Base-by-base conservation (phyloP, 495 filamentous ascomycete species). In the Achaetomiella virescens region DNA sequence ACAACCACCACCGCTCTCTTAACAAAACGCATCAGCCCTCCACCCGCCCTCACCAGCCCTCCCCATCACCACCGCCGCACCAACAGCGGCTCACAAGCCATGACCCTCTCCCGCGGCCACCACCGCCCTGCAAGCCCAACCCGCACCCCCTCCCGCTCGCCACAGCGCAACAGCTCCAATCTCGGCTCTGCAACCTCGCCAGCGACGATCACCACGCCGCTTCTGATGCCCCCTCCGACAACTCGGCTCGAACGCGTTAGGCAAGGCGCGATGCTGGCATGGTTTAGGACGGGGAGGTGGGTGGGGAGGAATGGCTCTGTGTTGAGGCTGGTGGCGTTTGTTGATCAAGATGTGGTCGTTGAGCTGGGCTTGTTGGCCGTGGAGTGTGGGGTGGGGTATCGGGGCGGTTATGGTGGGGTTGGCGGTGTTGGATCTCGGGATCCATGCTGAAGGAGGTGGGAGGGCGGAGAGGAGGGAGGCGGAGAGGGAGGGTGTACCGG, bases 191-290 rank as follows among this genome's bases (percentile, higher is more conserved):
- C 33, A 20, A 20, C 2, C 52, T 21, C 18, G 18, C 27, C 41
- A 8, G 61, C 63, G 24, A 69, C 59, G 15, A 66, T 61, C 24
- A 65, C 66, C 48, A 65, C 78, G 29, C 75, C 79, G 0, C 66
- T 85, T 38, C 76, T 87, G 25, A 77, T 89, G 61, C 74, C 84
- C 8, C 84, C 85, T 18, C 85, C 76, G 40, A 63, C 64, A 36
- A 74, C 71, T 22, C 55, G 60, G 1, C 45, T 77, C 42, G 61
- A 72, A 55, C 56, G 73, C 33, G 45, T 78, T 6, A 61, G 67
- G 56, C 59, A 78, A 60, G 43, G 56, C 51, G 45, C 64, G 41
- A 25, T 58, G 45, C 31, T 77, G 22, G 67, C 49, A 44, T 61
- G 60, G 58, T 72, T 64, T 61, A 59, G 53, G 37, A 57, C 57